phyloP scores from a whole-genome alignment of 805 yeast species.

The Alloascoidea africana region DNA sequence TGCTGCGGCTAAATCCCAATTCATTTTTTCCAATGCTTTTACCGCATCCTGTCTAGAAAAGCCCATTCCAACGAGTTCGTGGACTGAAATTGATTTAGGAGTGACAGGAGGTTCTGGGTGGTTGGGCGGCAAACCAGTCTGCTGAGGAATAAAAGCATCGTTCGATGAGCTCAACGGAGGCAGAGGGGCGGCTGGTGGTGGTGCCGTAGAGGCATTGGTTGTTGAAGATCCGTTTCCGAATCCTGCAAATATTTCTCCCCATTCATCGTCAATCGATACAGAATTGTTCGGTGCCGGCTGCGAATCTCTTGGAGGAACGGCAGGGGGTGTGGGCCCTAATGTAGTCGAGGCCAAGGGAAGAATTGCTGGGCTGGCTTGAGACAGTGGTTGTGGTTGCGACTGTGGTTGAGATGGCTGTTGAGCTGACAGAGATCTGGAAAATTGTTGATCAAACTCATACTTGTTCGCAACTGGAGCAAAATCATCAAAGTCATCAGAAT shows the following conservation, averaged over 20 bases:
- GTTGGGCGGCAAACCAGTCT: constrained; percentile 7
- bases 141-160: constrained; percentile 9
- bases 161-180: constrained; percentile 8
- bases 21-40: constrained; percentile 50
- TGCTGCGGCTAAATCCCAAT: constrained; percentile 76
- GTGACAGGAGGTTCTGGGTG: constrained; percentile 16
- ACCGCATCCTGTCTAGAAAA: constrained; percentile 51
- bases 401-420: constrained; percentile 9
- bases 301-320: constrained; percentile 7
- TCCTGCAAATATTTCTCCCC: constrained; percentile 91
- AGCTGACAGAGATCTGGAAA: constrained; percentile 7
- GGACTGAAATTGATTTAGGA: constrained; percentile 43
- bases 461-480: constrained; percentile 7
- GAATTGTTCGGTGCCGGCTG: constrained; percentile 5
- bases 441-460: constrained; percentile 5
- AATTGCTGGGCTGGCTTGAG: constrained; percentile 2
- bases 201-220: constrained; percentile 25
- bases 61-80: constrained; percentile 84
- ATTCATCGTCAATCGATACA: constrained; percentile 42
- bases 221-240: too few relatives aligned
- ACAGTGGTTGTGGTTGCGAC: constrained; percentile 4
- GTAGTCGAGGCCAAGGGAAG: constrained; percentile 6
- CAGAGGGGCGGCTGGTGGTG: constrained; percentile 5
- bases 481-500: constrained; percentile 15
- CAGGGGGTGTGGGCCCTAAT: constrained; percentile 8